These are phyloP conservation scores for Fusarium sp. DNA, from an alignment of 2,329 filamentous ascomycete species.

Conservation along the genomic window DNA sequence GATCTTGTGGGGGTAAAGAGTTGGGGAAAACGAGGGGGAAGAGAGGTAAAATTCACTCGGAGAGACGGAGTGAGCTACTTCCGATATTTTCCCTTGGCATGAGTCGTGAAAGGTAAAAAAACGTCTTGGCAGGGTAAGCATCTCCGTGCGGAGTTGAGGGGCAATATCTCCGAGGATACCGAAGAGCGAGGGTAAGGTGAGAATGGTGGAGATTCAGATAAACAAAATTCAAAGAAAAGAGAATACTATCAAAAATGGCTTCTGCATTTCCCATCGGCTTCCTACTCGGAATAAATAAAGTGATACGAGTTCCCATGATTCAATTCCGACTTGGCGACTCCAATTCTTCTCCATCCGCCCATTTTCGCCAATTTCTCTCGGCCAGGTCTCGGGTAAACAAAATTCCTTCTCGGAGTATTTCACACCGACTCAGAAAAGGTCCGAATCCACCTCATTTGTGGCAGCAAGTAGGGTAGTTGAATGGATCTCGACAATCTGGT, in stretches of 20 bases:
- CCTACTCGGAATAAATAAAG: neutral
- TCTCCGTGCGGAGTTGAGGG: neutral
- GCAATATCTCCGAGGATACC: neutral
- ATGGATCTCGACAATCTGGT: neutral
- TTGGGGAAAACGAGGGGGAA: conserved; percentile 36
- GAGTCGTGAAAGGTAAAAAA: neutral
- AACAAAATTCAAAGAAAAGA: neutral
- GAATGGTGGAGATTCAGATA: neutral
- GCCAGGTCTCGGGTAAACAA: neutral
- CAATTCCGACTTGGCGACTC: neutral
- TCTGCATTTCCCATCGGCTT: neutral
- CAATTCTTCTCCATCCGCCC: neutral
- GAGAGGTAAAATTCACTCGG: too few relatives aligned
- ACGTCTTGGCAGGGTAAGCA: neutral
- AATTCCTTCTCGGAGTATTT: neutral
- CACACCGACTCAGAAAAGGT: neutral
- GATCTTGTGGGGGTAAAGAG: conserved; percentile 22
- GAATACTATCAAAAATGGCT: neutral
- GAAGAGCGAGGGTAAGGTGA: neutral
- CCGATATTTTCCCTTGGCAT: neutral
- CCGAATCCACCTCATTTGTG: neutral
- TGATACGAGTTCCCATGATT: neutral
- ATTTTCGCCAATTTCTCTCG: neutral
- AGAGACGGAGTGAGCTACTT: neutral
- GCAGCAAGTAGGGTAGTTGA: neutral